phyloP scores from a whole-genome alignment of 805 yeast species.

The Candida sakaeoensis region DNA sequence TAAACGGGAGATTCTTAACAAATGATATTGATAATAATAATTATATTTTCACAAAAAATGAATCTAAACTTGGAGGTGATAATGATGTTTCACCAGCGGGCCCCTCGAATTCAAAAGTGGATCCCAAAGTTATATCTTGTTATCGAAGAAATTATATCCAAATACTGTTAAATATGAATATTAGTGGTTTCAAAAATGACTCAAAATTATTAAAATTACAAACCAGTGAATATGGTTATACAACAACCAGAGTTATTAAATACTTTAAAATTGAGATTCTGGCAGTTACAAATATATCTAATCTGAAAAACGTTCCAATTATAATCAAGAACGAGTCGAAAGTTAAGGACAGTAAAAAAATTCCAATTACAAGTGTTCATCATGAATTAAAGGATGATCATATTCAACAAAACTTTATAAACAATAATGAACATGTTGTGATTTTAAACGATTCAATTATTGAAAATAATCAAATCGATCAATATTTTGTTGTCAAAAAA shows the following conservation, averaged over 20 bases:
- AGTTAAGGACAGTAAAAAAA: slow-evolving; percentile 15
- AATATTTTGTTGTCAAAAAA: slow-evolving; percentile 34
- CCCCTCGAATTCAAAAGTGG: slow-evolving; percentile 11
- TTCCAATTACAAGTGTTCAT: background rate
- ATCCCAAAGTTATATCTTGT: slow-evolving; percentile 41
- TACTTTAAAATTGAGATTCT: slow-evolving; percentile 35
- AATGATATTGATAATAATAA: slow-evolving; percentile 38
- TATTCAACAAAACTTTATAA: slow-evolving; percentile 17
- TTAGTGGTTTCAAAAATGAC: slow-evolving; percentile 22
- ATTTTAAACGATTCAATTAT: slow-evolving; percentile 22
- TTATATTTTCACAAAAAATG: slow-evolving; percentile 20
- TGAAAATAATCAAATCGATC: slow-evolving; percentile 22
- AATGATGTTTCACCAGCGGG: background rate
- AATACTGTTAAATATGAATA: slow-evolving; percentile 26
- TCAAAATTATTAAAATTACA: slow-evolving; percentile 28
- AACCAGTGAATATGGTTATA: slow-evolving; percentile 34
- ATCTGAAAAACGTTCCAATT: slow-evolving; percentile 27
- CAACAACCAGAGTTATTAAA: slow-evolving; percentile 33
- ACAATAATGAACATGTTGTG: slow-evolving; percentile 21
- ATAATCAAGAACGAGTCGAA: slow-evolving; percentile 19
- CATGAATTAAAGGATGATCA: slow-evolving; percentile 12
- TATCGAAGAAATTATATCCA: slow-evolving; percentile 44
- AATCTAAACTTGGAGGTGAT: background rate
- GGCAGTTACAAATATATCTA: slow-evolving; percentile 33
- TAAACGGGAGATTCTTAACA: slow-evolving; percentile 41